Evolutionary conservation across 768 basidiomycete genomes (phyloP).

Genomic region (Boletus pseudopeckii): DNA sequence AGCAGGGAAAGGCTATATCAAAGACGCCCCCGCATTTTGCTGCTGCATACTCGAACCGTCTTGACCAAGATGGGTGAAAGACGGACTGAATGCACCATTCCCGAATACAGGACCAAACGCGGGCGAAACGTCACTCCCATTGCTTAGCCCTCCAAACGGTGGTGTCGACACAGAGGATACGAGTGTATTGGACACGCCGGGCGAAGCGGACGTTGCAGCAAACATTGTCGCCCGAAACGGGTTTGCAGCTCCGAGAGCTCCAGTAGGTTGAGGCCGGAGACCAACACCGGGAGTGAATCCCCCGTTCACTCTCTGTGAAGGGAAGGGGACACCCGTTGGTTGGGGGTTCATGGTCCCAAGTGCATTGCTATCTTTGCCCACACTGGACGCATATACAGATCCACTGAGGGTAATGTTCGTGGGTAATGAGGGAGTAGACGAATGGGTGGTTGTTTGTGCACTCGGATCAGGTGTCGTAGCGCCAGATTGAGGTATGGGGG

Average conservation of each 20-base stretch:
- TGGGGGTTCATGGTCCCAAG: conserved; percentile 36
- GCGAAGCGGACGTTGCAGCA: conserved; percentile 29
- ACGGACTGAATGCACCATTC: conserved; percentile 21
- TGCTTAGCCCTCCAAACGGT: conserved; percentile 21
- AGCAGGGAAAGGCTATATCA: conserved; percentile 40
- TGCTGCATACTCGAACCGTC: conserved; percentile 31
- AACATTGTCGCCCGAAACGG: conserved; percentile 69
- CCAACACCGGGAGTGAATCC: conserved; percentile 39
- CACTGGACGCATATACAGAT: conserved; percentile 7
- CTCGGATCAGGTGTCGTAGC: conserved; percentile 43
- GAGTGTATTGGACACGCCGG: conserved; percentile 6
- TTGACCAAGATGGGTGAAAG: conserved; percentile 20
- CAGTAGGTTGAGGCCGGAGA: conserved; percentile 61
- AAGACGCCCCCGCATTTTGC: conserved; percentile 43
- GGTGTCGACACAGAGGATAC: conserved; percentile 27
- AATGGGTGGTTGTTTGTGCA: conserved; percentile 9
- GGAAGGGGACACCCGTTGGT: conserved; percentile 21
- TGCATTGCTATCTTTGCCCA: conserved; percentile 16
- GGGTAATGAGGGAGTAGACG: conserved; percentile 26
- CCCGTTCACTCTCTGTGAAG: conserved; percentile 13
- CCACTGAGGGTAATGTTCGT: conserved; percentile 12
- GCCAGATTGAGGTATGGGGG: conserved; percentile 63
- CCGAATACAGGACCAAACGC: conserved; percentile 17
- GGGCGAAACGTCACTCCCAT: conserved; percentile 2
- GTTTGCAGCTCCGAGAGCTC: conserved; percentile 47